Evolutionary conservation across 345 rosid genomes (phyloP).

Genomic region (Carallia pectinifolia): DNA sequence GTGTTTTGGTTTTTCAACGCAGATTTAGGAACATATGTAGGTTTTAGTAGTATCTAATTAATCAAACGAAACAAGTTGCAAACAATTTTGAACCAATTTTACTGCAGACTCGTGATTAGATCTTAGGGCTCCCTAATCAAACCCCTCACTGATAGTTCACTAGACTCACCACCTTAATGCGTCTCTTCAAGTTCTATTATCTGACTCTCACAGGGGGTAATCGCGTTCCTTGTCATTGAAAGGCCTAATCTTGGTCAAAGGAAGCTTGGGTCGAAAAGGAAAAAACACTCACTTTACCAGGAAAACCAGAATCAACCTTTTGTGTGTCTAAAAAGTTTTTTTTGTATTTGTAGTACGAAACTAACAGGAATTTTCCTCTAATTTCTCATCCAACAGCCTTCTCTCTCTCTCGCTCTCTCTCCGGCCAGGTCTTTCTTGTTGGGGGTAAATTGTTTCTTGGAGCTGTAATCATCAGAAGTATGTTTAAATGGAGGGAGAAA

Average conservation of each 20-base stretch:
- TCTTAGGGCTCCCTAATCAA: constrained; percentile 1
- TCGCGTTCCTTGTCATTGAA: constrained; percentile 15
- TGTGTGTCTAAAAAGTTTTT: no score
- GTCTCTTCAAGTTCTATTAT: constrained; percentile 7
- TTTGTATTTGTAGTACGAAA: constrained; percentile 18
- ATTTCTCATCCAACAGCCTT: not conserved
- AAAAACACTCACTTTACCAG: constrained; percentile 3
- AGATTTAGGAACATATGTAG: constrained; percentile 7
- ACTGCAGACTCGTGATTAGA: constrained; percentile 29
- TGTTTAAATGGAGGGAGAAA: not conserved
- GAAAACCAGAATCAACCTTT: constrained; percentile 2
- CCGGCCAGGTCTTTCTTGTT: no score
- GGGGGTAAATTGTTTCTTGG: no score
- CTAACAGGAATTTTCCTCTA: constrained; percentile 10
- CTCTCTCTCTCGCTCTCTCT: not conserved
- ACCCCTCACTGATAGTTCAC: not conserved
- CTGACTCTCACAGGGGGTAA: constrained; percentile 4
- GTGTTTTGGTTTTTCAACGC: not conserved
- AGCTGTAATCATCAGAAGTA: no score
- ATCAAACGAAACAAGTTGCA: not conserved
- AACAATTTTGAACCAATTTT: not conserved
- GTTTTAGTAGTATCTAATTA: not conserved
- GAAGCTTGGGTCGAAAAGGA: constrained; percentile 9
- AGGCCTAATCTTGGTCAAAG: constrained; percentile 24
- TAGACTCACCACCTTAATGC: not conserved